Conservation (phyloP, 139 green algal species). For the Gonium pectorale region DNA sequence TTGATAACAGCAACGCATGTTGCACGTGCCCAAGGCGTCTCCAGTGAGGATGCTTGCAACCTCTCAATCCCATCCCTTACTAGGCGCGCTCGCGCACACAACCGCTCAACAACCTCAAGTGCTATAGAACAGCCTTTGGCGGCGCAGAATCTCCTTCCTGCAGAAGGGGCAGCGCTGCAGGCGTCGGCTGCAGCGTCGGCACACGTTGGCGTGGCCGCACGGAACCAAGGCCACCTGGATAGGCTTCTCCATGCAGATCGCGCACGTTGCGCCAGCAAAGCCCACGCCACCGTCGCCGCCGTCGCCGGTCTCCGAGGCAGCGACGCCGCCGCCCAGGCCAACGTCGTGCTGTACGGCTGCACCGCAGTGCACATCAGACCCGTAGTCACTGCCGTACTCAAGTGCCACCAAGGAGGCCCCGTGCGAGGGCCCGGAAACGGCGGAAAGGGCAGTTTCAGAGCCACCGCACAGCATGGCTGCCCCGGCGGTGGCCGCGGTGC, state of each 20-base stretch:
- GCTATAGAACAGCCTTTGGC: conserved; percentile 80
- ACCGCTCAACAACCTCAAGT: no score
- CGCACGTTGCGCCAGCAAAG: conserved; percentile 57
- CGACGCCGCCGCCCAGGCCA: not conserved
- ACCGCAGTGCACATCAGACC: not conserved
- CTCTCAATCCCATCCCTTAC: no score
- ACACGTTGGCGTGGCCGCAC: conserved; percentile 86
- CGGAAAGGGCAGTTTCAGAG: not conserved
- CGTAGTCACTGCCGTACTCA: conserved; percentile 12
- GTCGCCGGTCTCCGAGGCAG: not conserved
- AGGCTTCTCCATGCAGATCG: conserved; percentile 75
- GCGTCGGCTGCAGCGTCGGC: conserved; percentile 75
- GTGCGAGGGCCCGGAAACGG: not conserved
- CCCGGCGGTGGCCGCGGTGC: no score
- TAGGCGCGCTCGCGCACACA: no score
- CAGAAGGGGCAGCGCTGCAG: conserved; percentile 83
- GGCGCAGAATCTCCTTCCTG: conserved; percentile 73
- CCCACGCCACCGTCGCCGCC: not conserved
- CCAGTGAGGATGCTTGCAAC: no score
- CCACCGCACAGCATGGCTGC: no score
- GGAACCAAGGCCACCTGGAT: conserved; percentile 84
- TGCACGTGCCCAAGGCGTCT: no score
- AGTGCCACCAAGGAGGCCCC: not conserved
- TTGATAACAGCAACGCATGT: no score
- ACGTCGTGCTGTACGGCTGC: not conserved